Evolutionary conservation across 306 rosid species (phyloP), one percentile per base, ranked within the genome.

Genomic region (Canavalia gladiata): DNA sequence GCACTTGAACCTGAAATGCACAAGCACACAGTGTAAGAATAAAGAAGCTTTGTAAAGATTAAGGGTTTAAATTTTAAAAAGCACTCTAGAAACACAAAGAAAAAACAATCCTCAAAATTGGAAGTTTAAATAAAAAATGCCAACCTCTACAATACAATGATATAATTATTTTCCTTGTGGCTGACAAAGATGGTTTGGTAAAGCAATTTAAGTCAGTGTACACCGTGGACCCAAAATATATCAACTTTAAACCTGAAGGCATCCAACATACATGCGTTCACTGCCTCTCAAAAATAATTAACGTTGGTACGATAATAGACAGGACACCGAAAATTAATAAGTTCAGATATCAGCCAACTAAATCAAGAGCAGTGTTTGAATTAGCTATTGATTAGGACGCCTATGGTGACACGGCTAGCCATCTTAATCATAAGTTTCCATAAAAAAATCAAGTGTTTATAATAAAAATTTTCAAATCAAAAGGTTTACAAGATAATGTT

Each of bases 1-100:
- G 8, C 72, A 71, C 43, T 52, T 45, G 45, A 47, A 60, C 76
- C 86, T 76, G 85, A 79, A 66, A 79, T 25, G 10, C 41, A 80
- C 45, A 74, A 42, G 57, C 25, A 51, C 43, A 74, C 84, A 57
- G n/a, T 47, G 49, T 73, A 58, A 49, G 66, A 75, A 54, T 60
- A 58, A 30, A 54, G 28, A 66, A 50, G 34, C 42, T 67, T 54
- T 30, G 46, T 9, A 12, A 25, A 39, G 51, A 35, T 31, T 54
- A 65, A 45, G 13, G 49, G 65, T 49, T 70, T 18, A 18, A 6
- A 54, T 52, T 66, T 52, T 35, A 34, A 6, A 80, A 52, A 70
- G 3, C 64, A 54, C 57, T 75, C 42, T 56, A 35, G 65, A 75
- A 67, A 75, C 57, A 55, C 54, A 56, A 9, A 8, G 30, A 30